A percentile compares a stretch with the other conserved stretches of the same genome.
phyloP scores from a whole-genome alignment of 148 eudicot genomes.

The Vaccinium macrocarpon region DNA sequence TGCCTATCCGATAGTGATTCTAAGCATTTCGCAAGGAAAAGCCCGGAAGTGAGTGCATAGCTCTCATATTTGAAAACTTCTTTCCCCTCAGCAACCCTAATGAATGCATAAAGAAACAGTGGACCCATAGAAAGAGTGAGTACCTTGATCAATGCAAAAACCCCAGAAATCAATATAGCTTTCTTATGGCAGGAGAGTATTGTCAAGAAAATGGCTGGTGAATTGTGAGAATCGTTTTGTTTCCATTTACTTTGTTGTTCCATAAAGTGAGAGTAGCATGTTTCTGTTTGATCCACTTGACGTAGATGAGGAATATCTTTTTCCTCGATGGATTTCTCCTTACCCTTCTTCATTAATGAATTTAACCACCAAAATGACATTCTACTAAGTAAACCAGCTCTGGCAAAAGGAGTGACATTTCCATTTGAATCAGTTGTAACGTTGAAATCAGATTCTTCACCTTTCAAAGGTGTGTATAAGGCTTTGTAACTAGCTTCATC shows the following conservation, averaged over 20 bases:
- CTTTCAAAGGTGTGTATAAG: constrained; percentile 48
- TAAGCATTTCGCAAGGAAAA: constrained; percentile 52
- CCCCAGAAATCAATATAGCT: constrained; percentile 67
- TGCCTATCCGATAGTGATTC: constrained; percentile 81
- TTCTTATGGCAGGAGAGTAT: constrained; percentile 66
- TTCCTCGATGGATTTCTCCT: constrained; percentile 57
- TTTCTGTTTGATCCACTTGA: constrained; percentile 60
- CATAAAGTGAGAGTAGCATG: constrained; percentile 49
- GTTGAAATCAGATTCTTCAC: constrained; percentile 23
- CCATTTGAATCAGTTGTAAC: constrained; percentile 22
- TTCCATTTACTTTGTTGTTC: constrained; percentile 45
- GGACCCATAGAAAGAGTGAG: constrained; percentile 76
- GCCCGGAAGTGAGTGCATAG: constrained; percentile 50
- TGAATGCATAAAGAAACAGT: constrained; percentile 76
- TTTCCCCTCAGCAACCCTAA: constrained; percentile 74
- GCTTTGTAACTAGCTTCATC: constrained; percentile 23
- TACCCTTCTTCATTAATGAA: constrained; percentile 73
- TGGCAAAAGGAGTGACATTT: constrained; percentile 46
- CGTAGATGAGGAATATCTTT: constrained; percentile 65
- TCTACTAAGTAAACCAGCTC: constrained; percentile 52
- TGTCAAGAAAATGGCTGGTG: constrained; percentile 56
- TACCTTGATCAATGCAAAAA: constrained; percentile 70
- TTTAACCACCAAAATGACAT: constrained; percentile 86
- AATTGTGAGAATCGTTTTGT: constrained; percentile 28
- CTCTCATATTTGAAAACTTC: constrained; percentile 60